Evolutionary conservation across 768 basidiomycete species (phyloP), one percentile per base, ranked within the genome.

Genomic region (Podaxis sp.): DNA sequence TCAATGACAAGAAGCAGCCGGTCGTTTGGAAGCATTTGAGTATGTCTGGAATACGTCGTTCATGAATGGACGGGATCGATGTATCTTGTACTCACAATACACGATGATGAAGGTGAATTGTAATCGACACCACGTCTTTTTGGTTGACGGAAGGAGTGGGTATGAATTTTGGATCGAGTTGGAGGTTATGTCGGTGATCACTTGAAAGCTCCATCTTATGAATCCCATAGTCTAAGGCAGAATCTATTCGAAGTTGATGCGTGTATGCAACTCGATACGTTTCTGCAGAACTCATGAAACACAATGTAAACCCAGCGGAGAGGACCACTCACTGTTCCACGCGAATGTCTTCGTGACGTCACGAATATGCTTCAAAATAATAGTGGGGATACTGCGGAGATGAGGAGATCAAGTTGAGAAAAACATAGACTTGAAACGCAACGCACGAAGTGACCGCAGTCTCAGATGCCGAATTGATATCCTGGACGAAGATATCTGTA

Each of bases 1-100:
- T 76, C 71, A 3, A 80, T 61, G 2, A 85, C 70, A 4, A 85
- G 66, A 11, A 86, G 68, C 2, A 81, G 70, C 40, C 68, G 78
- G 17, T 74, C 73, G 19, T 72, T 69, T 17, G 73, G 72, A 19
- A 84, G 73, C 0, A 84, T 66, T 61, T 84, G 82, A 0, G 66
- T 61, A 65, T 70, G 67, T 2, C 73, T 74, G 25, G 3, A 27
- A 22, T 59, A 27, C 29, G 51, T 51, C 29, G 4, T 59, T 53
- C 64, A 61, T 22, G 9, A 12, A 33, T 24, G 25, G 27, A 3
- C 9, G 17, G 55, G 7, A 22, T 25, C 33, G 24, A 12, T 15
- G 37, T n/a, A 17, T 29, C 1, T 6, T n/a, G 56, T 5, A 63
- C 75, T 65, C 66, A 81, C 80, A 76, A 27, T 13, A 82, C 71